Evolutionary conservation across 108 stramenopile genomes (phyloP), one percentile per base, ranked within the genome.

Genomic region (Epipyxis sp.): DNA sequence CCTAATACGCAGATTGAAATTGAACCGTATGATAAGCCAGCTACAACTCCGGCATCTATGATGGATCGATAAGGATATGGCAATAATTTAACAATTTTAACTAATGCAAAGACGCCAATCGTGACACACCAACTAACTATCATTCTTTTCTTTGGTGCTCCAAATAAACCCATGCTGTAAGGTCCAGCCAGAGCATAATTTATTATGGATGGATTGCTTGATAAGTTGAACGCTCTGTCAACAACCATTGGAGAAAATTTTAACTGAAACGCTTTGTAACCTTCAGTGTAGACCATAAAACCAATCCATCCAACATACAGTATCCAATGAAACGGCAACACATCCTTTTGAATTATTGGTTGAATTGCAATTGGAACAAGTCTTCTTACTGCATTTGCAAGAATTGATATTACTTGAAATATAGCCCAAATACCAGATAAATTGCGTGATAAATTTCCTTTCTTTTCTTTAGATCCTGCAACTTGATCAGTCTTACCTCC

Each of bases 161-260:
- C 89, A 68, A 95, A 92, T 59, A 97, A 82, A 59, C 94, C 96
- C 94, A 97, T 95, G 77, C 91, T 85, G 83, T 94, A 97, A 35
- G 92, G 85, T 1, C 93, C 94, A 13, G 93, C 96, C 44, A 97
- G 79, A 6, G 94, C 46, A 61, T 85, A 80, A 69, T 91, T 90
- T 35, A 84, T 30, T 35, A 74, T 61, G 78, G 79, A 59, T 40
- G 81, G 59, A 34, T 76, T 0, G 46, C 86, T 59, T 67, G 65
- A 59, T 20, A 97, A 85, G 27, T 91, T 91, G 54, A 92, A 88
- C 42, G 93, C 91, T 57, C 96, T 91, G 59, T 91, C 86, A 20
- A 97, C 96, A 29, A 95, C 94, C 45, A 97, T 89, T 2, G 96
- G 96, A 30, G 90, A 89, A 74, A 97, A 95, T 80, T 97, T 97